A percentile compares a stretch with the other conserved stretches of the same genome.
Conservation (phyloP, 1,139 yeast genomes). For the Nakaseomyces sp. region DNA sequence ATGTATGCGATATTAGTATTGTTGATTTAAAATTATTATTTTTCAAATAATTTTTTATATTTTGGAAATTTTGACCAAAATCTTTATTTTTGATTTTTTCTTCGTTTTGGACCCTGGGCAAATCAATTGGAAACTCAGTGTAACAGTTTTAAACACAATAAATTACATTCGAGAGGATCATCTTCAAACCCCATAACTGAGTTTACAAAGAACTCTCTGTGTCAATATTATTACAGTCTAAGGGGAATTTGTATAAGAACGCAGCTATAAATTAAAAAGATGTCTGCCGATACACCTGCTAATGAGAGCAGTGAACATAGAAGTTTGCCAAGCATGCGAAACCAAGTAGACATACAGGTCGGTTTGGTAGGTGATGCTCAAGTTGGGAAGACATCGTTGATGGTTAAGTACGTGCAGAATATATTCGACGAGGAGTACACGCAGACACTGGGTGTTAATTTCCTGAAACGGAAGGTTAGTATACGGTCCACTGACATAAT, state of each 20-base stretch:
- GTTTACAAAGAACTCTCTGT: too few relatives aligned
- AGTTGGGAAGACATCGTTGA: conserved; percentile 93
- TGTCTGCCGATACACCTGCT: neutral
- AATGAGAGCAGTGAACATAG: neutral
- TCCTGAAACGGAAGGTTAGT: conserved; percentile 83
- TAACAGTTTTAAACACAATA: too few relatives aligned
- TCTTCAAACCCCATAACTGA: too few relatives aligned
- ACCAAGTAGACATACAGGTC: conserved; percentile 70
- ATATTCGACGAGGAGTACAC: conserved; percentile 87
- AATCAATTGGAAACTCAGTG: neutral
- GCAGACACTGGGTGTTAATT: conserved; percentile 91
- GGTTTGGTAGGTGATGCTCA: conserved; percentile 96
- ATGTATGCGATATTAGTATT: neutral
- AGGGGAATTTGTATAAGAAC: too few relatives aligned
- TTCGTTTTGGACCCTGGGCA: neutral
- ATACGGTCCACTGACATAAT: conserved; percentile 84
- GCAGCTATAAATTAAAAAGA: neutral
- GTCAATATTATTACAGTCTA: too few relatives aligned
- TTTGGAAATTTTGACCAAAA: neutral
- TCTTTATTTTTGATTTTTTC: neutral
- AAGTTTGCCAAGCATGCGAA: conserved; percentile 16
- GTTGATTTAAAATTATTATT: neutral
- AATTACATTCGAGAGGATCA: too few relatives aligned
- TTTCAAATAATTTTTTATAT: neutral
- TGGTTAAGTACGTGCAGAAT: conserved; percentile 96